A percentile compares a stretch with the other conserved stretches of the same genome.
Evolutionary conservation across 2,329 filamentous ascomycete species (phyloP).

Genomic region (Ophioceras dolichostomum): DNA sequence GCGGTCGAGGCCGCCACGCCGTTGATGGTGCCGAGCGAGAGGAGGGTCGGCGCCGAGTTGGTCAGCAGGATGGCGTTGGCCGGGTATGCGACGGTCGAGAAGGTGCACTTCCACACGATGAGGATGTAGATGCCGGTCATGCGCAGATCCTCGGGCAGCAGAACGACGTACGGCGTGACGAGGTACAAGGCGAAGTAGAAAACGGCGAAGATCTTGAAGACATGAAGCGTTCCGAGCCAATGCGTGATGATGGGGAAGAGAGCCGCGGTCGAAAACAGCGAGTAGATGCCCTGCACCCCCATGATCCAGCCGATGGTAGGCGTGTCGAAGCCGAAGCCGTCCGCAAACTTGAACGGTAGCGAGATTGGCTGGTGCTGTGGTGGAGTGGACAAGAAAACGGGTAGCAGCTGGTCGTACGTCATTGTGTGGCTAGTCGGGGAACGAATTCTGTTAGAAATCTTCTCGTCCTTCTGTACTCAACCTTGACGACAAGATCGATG

Average conservation of each 20-base stretch:
- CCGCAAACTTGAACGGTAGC: constrained; percentile 80
- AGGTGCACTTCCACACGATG: constrained; percentile 85
- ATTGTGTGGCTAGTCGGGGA: constrained; percentile 69
- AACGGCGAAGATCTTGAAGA: constrained; percentile 71
- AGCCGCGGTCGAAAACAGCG: constrained; percentile 74
- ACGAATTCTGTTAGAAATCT: not conserved
- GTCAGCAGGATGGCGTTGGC: constrained; percentile 80
- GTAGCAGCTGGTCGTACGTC: constrained; percentile 87
- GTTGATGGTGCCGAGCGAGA: constrained; percentile 84
- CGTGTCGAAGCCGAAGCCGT: constrained; percentile 73
- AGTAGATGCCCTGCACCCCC: constrained; percentile 78
- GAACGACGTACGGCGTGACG: constrained; percentile 74
- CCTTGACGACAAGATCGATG: no score
- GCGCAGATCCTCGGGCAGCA: constrained; percentile 61
- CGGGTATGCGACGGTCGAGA: constrained; percentile 83
- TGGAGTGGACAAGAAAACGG: constrained; percentile 73
- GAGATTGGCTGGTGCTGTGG: constrained; percentile 35
- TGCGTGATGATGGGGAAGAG: constrained; percentile 70
- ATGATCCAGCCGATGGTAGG: constrained; percentile 81
- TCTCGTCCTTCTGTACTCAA: no score
- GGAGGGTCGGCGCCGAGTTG: constrained; percentile 73
- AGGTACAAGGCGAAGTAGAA: constrained; percentile 84
- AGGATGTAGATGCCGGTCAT: constrained; percentile 65
- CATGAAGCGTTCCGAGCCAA: constrained; percentile 63
- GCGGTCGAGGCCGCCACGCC: constrained; percentile 86